Evolutionary conservation across 345 rosid genomes (phyloP).

Genomic region (Populus simonii): DNA sequence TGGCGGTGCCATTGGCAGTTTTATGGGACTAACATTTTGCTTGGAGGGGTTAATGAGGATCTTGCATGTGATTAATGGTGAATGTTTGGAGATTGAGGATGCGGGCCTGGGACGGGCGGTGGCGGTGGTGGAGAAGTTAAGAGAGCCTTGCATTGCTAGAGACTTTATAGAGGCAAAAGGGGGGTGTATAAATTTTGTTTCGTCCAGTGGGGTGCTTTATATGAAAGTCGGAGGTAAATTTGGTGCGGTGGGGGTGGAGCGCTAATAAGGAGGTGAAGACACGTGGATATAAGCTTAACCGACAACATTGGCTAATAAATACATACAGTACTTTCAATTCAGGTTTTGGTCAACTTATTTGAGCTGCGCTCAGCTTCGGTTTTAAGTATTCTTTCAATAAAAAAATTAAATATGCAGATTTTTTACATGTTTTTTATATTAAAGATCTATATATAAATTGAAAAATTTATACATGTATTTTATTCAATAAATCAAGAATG

Average conservation of each 20-base stretch:
- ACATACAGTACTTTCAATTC: too few relatives aligned
- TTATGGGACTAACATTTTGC: neutral
- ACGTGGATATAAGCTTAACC: slow-evolving; percentile 16
- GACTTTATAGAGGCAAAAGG: neutral
- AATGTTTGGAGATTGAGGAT: neutral
- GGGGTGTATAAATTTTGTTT: neutral
- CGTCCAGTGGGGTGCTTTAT: slow-evolving; percentile 4
- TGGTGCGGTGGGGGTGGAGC: neutral
- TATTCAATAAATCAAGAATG: too few relatives aligned
- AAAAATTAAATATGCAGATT: too few relatives aligned
- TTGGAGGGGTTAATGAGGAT: slow-evolving; percentile 26
- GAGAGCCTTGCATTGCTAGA: slow-evolving; percentile 22
- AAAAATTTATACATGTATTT: too few relatives aligned
- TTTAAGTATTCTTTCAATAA: too few relatives aligned
- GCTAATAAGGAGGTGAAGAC: neutral
- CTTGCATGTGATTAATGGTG: slow-evolving; percentile 19
- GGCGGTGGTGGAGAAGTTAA: neutral
- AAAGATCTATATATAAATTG: too few relatives aligned
- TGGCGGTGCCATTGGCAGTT: neutral
- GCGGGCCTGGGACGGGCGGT: neutral
- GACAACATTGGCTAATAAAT: neutral
- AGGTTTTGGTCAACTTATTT: too few relatives aligned
- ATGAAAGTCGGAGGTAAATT: neutral
- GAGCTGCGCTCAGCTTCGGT: too few relatives aligned
- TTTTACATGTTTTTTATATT: too few relatives aligned